phyloP scores from a whole-genome alignment of 169 alveolate species.

The Theileria parva region DNA sequence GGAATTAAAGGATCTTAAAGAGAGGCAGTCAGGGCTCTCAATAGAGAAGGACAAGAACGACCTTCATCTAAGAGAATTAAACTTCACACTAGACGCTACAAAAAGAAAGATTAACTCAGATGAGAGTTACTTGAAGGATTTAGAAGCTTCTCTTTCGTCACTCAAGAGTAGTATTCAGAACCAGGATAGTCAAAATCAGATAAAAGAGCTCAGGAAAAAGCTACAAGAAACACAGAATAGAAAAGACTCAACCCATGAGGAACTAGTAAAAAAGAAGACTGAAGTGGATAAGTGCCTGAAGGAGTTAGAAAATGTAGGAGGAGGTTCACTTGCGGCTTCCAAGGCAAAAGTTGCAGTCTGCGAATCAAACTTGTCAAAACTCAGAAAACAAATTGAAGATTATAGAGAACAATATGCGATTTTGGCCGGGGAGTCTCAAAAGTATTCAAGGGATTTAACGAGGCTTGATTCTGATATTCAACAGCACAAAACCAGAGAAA shows the following conservation, averaged over 20 bases:
- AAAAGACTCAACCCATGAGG: background rate
- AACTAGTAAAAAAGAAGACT: conserved; percentile 14
- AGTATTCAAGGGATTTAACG: conserved; percentile 63
- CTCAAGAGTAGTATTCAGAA: conserved; percentile 29
- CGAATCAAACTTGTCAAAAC: conserved; percentile 58
- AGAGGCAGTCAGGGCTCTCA: conserved; percentile 30
- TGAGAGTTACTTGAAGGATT: conserved; percentile 53
- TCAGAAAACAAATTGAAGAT: conserved; percentile 49
- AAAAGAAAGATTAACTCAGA: conserved; percentile 36
- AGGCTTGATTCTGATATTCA: conserved; percentile 70
- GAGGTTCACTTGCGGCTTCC: conserved; percentile 62
- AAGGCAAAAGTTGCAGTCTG: conserved; percentile 46
- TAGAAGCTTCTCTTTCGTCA: conserved; percentile 44
- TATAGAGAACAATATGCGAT: conserved; percentile 62
- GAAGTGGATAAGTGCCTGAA: conserved; percentile 34
- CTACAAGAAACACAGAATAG: background rate
- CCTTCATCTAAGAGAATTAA: conserved; percentile 44
- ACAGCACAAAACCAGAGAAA: conserved; percentile 70
- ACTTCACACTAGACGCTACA: conserved; percentile 48
- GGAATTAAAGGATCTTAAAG: conserved; percentile 44
- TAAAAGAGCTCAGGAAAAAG: conserved; percentile 13
- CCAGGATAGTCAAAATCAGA: conserved; percentile 1
- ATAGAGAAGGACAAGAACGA: conserved; percentile 55
- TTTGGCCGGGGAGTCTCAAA: conserved; percentile 71
- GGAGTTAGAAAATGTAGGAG: conserved; percentile 67